Percentiles rank a stretch among this genome's conserved stretches.
phyloP scores from a whole-genome alignment of 2,329 filamentous ascomycete species.

The Alternaria sp. region DNA sequence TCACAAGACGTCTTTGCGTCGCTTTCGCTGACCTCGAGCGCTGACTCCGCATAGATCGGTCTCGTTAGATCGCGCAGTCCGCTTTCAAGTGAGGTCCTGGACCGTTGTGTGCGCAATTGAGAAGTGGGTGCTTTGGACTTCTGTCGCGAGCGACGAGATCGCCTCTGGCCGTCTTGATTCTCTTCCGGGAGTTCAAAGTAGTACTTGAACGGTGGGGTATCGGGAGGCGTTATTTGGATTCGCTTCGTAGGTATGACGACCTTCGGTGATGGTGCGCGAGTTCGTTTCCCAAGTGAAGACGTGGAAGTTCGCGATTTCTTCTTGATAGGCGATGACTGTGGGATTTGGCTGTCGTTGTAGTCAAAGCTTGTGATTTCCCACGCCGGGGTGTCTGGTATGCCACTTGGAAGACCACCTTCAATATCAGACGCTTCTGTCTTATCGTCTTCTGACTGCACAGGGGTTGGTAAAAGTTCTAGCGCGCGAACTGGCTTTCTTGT shows the following conservation, averaged over 20 bases:
- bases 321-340: constrained; percentile 42
- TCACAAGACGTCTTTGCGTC: background rate
- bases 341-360: constrained; percentile 27
- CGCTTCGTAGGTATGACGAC: constrained; percentile 42
- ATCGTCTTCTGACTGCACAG: constrained; percentile 37
- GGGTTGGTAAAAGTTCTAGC: constrained; percentile 41
- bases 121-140: constrained; percentile 19
- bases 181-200: constrained; percentile 33
- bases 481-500: constrained; percentile 29
- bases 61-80: constrained; percentile 30
- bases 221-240: constrained; percentile 27
- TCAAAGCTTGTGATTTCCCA: constrained; percentile 28
- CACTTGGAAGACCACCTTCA: constrained; percentile 12
- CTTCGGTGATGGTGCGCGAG: constrained; percentile 36
- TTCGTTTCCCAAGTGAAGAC: constrained; percentile 35
- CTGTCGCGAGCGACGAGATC: constrained; percentile 4
- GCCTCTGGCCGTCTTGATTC: constrained; percentile 17
- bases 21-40: constrained; percentile 6
- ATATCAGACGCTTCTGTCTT: constrained; percentile 25
- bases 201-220: constrained; percentile 22
- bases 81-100: constrained; percentile 21
- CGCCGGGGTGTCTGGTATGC: constrained; percentile 2
- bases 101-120: constrained; percentile 23
- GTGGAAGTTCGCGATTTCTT: constrained; percentile 16
- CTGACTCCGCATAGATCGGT: constrained; percentile 25